Evolutionary conservation across 164 flowering plant species (phyloP), one percentile per base, ranked within the genome.

Genomic region (Aristolochia fimbriata): DNA sequence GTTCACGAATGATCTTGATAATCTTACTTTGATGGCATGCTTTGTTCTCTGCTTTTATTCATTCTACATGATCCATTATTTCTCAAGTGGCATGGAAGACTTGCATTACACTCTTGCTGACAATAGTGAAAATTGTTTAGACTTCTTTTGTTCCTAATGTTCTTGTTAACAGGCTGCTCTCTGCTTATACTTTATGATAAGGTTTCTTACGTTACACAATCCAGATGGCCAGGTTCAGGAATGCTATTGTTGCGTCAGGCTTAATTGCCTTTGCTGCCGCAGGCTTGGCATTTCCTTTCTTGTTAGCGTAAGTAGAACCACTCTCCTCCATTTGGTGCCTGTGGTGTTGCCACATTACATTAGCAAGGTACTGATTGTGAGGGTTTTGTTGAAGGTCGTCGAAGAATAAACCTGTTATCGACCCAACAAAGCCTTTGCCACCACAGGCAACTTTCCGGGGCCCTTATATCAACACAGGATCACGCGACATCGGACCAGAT

Each of bases 361-460:
- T 16, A 9, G 41, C 53, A 16, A 2, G 19, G 43, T 24, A 22
- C 14, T 41, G 17, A 16, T 4, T 16, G 15, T 43, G 31, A 14
- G 13, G 23, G 21, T 62, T 43, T 51, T 71, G 12, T 27, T 74
- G 23, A 71, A 91, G 91, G 75, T 80, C 92, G 41, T 71, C 83
- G 16, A 81, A 57, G 70, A 48, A 48, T 21, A 71, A 69, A 66
- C 97, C 97, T 48, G 80, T 88, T 27, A 90, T 93, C 47, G 96
- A 94, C 66, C 77, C 97, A 14, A 74, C 99, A 65, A 94, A 91
- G 73, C 83, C 96, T 1, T 71, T 94, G 22, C 95, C 97, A 21
- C 96, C 97, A 0, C 99, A 88, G 69, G 97, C 97, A 24, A 91
- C 95, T 52, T 88, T 83, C 33, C 80, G 96, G 65, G 96, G 99